A percentile compares a stretch with the other conserved stretches of the same genome.
These are phyloP conservation scores for Ottelia alismoides DNA, from an alignment of 106 monocot genomes.

Conservation along the genomic window DNA sequence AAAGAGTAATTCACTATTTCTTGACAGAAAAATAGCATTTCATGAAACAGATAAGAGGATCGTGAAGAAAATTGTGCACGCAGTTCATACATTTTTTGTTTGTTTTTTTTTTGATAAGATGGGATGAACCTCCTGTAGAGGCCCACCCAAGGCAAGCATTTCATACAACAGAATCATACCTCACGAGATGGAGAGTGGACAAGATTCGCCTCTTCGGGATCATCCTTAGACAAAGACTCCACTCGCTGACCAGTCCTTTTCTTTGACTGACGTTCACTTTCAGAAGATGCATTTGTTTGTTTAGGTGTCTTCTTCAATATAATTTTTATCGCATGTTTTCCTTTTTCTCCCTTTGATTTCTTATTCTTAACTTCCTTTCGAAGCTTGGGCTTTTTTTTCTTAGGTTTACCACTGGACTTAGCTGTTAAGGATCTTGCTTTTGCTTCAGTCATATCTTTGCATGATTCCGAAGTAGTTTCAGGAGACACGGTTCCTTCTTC, in stretches of 20 bases:
- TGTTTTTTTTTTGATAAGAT: too few relatives aligned
- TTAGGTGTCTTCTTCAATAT: constrained; percentile 15
- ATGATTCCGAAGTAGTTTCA: constrained; percentile 13
- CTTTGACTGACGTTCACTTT: too few relatives aligned
- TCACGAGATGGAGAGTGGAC: constrained; percentile 15
- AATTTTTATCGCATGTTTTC: constrained; percentile 15
- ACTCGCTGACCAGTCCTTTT: constrained; percentile 11
- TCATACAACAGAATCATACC: too few relatives aligned
- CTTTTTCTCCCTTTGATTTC: constrained; percentile 23
- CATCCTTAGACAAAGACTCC: constrained; percentile 22
- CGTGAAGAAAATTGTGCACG: too few relatives aligned
- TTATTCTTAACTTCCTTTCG: constrained; percentile 29
- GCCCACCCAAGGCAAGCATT: too few relatives aligned
- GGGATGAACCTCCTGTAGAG: too few relatives aligned
- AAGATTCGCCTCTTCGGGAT: constrained; percentile 22
- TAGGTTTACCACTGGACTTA: constrained; percentile 25
- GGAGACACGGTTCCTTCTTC: constrained; percentile 14
- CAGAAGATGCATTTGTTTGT: constrained; percentile 23
- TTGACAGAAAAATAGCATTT: too few relatives aligned
- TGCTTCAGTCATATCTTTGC: neutral
- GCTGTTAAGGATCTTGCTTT: constrained; percentile 12
- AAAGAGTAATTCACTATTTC: too few relatives aligned
- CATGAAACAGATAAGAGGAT: too few relatives aligned
- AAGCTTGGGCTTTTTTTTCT: constrained; percentile 29
- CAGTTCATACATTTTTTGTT: too few relatives aligned